Percentiles rank a stretch among this genome's conserved stretches.
phyloP scores from a whole-genome alignment of 345 rosid genomes.

The Citrus sinensis region DVS_A1.0 CM039164.1:3835001-3835500 shows the following conservation, averaged over 20 bases:
- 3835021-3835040: conserved; percentile 31
- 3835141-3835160: neutral
- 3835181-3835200: neutral
- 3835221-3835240: conserved; percentile 17
- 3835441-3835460: neutral
- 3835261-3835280: conserved; percentile 23
- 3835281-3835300: conserved; percentile 16
- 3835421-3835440: neutral
- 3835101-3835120: neutral
- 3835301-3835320: conserved; percentile 7
- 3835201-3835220: conserved; percentile 1
- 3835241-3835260: conserved; percentile 34
- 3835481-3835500: neutral
- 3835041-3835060: neutral
- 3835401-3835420: conserved; percentile 23
- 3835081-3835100: neutral
- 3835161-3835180: neutral
- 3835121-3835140: neutral
- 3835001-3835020: conserved; percentile 28
- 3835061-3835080: neutral
- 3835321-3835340: conserved; percentile 19
- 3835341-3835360: conserved; percentile 4
- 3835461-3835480: neutral
- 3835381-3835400: conserved; percentile 22
- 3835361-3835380: conserved; percentile 35